Evolutionary conservation across 768 basidiomycete species (phyloP), one percentile per base, ranked within the genome.

Genomic region (Serendipita indica): DNA sequence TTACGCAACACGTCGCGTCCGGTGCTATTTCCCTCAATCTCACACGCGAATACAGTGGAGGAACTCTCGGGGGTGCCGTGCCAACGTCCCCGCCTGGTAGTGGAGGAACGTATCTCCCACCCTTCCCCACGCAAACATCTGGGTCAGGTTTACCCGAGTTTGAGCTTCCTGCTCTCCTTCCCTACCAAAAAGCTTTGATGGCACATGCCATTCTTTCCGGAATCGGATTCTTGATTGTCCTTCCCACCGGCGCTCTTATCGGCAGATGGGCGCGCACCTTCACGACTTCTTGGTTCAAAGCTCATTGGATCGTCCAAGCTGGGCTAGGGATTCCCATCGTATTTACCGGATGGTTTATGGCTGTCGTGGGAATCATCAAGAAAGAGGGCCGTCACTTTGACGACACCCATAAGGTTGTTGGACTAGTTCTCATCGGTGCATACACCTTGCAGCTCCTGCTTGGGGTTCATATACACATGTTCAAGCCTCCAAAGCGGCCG

Each of bases 201-300:
- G 77, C 77, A 3, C 80, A 83, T 67, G 80, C 75, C 2, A 69
- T 79, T 33, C 69, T 79, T 59, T 77, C 73, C 35, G 69, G 69
- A 7, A 58, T 79, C 37, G 79, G 76, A 4, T 80, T 81, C 62
- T 67, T 81, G 41, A 41, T 81, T 10, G 65, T 82, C 56, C 68
- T 82, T 6, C 81, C 81, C 3, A 63, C 69, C 28, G 81, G 80
- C 13, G 76, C 73, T 0, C 68, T 83, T 12, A 59, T 80, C 30
- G 78, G 79, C n/a, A 72, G 81, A 34, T 78, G 75, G 63, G 67
- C 75, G 34, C 70, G 81, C 59, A 80, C 77, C 0, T 74, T 76
- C 62, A 71, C 69, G 3, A 66, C 71, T 1, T 67, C 64, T 4
- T 83, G 81, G 81, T 81, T 78, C 67, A 71, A 68, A 14, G 73